A percentile compares a stretch with the other conserved stretches of the same genome.
phyloP scores from a whole-genome alignment of 805 yeast species.

The Myxozyma nipponensis region DNA sequence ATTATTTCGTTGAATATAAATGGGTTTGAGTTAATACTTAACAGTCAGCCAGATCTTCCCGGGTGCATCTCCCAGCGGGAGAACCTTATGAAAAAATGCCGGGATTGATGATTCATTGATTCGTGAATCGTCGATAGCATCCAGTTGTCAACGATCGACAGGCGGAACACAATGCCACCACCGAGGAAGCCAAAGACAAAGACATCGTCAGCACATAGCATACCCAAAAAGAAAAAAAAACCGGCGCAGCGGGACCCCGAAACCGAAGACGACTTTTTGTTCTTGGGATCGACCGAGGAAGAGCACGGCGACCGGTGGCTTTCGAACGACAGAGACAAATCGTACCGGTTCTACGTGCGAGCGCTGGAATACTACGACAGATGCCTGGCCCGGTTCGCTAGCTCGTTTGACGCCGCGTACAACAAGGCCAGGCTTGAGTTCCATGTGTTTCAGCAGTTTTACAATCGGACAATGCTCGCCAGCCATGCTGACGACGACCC shows the following conservation, averaged over 20 bases:
- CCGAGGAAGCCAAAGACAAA: conserved; percentile 2
- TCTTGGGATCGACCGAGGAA: conserved; percentile 25
- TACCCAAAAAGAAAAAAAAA: not conserved
- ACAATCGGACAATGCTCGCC: conserved; percentile 3
- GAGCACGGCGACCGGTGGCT: conserved; percentile 28
- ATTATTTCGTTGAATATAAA: no score
- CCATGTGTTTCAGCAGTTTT: conserved; percentile 19
- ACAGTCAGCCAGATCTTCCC: no score
- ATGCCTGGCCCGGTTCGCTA: conserved; percentile 12
- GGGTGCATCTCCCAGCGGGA: no score
- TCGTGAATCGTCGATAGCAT: no score
- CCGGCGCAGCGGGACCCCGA: conserved; percentile 13
- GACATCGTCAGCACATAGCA: not conserved
- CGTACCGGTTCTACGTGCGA: conserved; percentile 18
- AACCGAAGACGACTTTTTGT: conserved; percentile 24
- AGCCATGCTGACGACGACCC: not conserved
- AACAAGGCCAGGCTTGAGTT: conserved; percentile 25
- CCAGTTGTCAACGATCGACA: no score
- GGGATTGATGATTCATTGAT: no score
- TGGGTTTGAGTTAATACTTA: no score
- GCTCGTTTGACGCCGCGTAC: conserved; percentile 25
- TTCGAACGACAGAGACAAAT: conserved; percentile 24
- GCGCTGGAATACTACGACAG: conserved; percentile 19
- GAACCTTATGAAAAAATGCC: no score
- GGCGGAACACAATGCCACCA: conserved; percentile 11